phyloP scores from a whole-genome alignment of 495 filamentous ascomycete species.

The Sphaerosporella brunnea region DNA sequence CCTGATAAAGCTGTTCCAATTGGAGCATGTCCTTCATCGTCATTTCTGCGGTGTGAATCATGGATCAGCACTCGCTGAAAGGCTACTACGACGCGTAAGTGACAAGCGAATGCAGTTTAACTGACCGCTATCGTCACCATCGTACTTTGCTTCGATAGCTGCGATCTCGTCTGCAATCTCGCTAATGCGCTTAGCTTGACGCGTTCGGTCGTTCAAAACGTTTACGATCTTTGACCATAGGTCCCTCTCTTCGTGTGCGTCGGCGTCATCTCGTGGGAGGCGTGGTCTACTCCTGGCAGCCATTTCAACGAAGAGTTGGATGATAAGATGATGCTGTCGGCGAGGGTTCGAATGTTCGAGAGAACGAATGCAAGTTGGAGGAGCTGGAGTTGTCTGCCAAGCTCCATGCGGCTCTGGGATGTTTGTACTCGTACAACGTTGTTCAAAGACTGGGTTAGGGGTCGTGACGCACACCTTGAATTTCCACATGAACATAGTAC shows the following conservation, averaged over 20 bases:
- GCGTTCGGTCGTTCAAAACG: constrained; percentile 18
- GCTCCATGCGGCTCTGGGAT: too few species aligned
- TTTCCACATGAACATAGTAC: too few species aligned
- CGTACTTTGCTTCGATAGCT: constrained; percentile 13
- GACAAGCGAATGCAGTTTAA: neutral
- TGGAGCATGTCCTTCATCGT: constrained; percentile 14
- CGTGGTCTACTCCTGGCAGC: constrained; percentile 24
- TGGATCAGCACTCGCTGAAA: too few species aligned
- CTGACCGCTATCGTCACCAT: neutral
- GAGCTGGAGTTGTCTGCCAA: too few species aligned
- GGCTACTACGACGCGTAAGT: too few species aligned
- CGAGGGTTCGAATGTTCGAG: too few species aligned
- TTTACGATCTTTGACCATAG: constrained; percentile 24
- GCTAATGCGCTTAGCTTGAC: constrained; percentile 14
- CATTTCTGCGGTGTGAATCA: constrained; percentile 7
- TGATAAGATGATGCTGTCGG: too few species aligned
- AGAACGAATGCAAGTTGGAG: too few species aligned
- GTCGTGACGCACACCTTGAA: too few species aligned
- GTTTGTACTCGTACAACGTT: too few species aligned
- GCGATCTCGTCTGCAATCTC: constrained; percentile 18
- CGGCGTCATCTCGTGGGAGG: constrained; percentile 17
- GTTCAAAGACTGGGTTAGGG: too few species aligned
- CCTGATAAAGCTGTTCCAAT: constrained; percentile 15
- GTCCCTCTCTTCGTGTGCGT: constrained; percentile 24
- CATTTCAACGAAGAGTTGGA: too few species aligned